phyloP scores from a whole-genome alignment of 2,329 filamentous ascomycete genomes.

The Pyrenophora tritici-repentis region DNA sequence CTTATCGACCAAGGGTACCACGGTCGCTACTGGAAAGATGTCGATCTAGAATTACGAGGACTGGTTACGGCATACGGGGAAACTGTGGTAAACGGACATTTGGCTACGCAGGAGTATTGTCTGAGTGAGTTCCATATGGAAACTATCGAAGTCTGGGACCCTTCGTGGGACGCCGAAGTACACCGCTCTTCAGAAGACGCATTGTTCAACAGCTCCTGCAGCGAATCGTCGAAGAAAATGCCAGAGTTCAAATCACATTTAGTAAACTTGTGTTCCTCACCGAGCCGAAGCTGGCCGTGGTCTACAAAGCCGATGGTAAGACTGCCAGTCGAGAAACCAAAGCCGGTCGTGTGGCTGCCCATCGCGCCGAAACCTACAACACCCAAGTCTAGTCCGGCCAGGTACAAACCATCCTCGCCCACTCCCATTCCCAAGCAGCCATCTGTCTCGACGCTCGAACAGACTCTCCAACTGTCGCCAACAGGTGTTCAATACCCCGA shows the following conservation, averaged over 20 bases:
- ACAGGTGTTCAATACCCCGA: too few relatives aligned
- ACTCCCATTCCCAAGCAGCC: too few relatives aligned
- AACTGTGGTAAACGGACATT: not conserved
- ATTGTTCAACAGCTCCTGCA: not conserved
- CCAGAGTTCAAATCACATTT: not conserved
- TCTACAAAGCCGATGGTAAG: too few relatives aligned
- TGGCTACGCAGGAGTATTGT: not conserved
- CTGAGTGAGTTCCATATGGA: slow-evolving; percentile 3
- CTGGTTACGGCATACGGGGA: slow-evolving; percentile 1
- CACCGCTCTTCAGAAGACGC: not conserved
- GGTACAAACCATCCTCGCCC: too few relatives aligned
- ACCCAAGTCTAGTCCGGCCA: too few relatives aligned
- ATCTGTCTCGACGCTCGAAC: too few relatives aligned
- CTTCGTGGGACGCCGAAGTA: not conserved
- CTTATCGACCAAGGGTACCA: not conserved
- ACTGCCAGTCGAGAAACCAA: not conserved
- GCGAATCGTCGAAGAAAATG: not conserved
- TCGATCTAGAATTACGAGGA: not conserved
- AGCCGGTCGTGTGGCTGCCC: not conserved
- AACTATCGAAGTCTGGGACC: not conserved
- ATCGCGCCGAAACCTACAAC: not conserved
- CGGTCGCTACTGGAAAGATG: slow-evolving; percentile 1
- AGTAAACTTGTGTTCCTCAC: too few relatives aligned
- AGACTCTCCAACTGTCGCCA: too few relatives aligned
- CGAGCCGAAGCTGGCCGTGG: too few relatives aligned